Evolutionary conservation across 306 rosid genomes (phyloP).

Genomic region (Malus sieversii): DNA sequence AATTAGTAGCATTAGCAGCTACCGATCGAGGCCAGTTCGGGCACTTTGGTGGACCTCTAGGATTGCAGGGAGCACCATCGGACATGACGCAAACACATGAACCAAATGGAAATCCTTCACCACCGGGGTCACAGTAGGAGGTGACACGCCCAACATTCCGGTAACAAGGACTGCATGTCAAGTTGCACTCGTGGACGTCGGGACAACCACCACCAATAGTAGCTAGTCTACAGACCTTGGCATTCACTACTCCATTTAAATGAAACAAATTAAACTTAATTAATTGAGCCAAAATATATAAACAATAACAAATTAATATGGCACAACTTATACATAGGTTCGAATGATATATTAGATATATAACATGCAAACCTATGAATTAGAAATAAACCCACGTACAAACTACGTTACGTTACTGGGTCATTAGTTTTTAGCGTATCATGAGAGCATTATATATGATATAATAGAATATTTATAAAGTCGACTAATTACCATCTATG

Average conservation of each 20-base stretch:
- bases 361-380: neutral
- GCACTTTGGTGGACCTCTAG: conserved; percentile 3
- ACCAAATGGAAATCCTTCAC: neutral
- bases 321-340: too few species aligned
- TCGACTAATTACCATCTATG: too few species aligned
- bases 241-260: neutral
- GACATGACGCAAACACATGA: neutral
- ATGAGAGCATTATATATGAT: too few species aligned
- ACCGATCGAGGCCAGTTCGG: conserved; percentile 1
- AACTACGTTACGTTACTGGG: neutral
- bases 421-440: neutral
- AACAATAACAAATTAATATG: too few species aligned
- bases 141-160: neutral
- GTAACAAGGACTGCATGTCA: conserved; percentile 17
- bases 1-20: neutral
- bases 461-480: too few species aligned
- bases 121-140: neutral
- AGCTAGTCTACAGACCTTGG: neutral
- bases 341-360: too few species aligned
- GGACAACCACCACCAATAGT: conserved; percentile 14
- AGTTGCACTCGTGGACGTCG: neutral
- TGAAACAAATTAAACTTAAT: neutral
- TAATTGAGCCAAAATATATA: neutral
- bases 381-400: neutral
- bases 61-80: conserved; percentile 13